A percentile compares a stretch with the other conserved stretches of the same genome.
Conservation (phyloP, 2,329 filamentous ascomycete species). For the Epichloe bromicola region DNA sequence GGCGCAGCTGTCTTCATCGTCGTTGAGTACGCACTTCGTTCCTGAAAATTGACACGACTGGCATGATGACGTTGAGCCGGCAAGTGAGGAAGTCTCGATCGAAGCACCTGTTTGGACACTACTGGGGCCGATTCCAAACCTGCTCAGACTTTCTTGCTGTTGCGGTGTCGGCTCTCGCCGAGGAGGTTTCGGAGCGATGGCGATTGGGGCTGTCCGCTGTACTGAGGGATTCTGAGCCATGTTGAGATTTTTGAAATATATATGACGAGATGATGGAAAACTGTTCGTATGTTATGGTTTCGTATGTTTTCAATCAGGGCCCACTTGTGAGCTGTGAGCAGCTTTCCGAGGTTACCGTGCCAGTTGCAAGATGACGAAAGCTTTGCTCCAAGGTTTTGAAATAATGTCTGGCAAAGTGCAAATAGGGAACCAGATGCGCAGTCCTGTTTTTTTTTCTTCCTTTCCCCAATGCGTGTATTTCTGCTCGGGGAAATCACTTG, state of each 20-base stretch:
- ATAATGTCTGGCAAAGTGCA: neutral
- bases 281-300: neutral
- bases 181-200: constrained; percentile 50
- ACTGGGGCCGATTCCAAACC: constrained; percentile 35
- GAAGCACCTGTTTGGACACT: constrained; percentile 41
- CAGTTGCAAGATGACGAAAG: neutral
- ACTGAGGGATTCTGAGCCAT: constrained; percentile 42
- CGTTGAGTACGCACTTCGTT: constrained; percentile 59
- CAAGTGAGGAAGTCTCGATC: constrained; percentile 32
- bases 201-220: constrained; percentile 50
- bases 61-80: constrained; percentile 42
- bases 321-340: too few species aligned
- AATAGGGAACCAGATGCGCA: neutral
- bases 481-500: neutral
- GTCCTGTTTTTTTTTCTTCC: neutral
- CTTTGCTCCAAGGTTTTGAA: neutral
- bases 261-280: constrained; percentile 3
- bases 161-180: constrained; percentile 26
- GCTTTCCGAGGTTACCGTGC: neutral
- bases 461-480: neutral
- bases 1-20: constrained; percentile 64
- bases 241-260: constrained; percentile 16
- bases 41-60: constrained; percentile 64
- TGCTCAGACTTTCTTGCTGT: constrained; percentile 33
- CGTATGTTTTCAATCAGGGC: neutral